These are phyloP conservation scores for Thermochaetoides thermophila DNA, from an alignment of 495 filamentous ascomycete species.

Conservation along the genomic window DNA sequence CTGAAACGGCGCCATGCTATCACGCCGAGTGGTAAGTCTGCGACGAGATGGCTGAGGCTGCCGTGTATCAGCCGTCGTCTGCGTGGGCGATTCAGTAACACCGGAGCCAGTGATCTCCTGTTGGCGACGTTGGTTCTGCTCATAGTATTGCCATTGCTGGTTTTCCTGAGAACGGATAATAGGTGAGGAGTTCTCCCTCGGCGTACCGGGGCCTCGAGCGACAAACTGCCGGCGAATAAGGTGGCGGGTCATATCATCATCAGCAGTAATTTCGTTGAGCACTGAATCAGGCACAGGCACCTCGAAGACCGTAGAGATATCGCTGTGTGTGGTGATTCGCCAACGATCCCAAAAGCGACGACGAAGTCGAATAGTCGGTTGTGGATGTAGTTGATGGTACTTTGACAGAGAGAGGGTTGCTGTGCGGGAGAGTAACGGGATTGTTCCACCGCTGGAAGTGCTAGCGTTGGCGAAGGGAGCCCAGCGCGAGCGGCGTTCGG, in stretches of 20 bases:
- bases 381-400: conserved; percentile 8
- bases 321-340: conserved; percentile 44
- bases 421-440: conserved; percentile 3
- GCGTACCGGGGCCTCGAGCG: neutral
- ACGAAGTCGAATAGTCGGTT: conserved; percentile 1
- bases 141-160: conserved; percentile 1
- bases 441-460: conserved; percentile 1
- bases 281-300: conserved; percentile 47
- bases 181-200: neutral
- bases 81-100: no score
- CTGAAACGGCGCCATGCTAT: conserved; percentile 32
- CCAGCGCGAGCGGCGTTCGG: conserved; percentile 42
- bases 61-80: no score
- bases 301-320: conserved; percentile 54
- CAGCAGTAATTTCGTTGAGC: conserved; percentile 36
- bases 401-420: conserved; percentile 1
- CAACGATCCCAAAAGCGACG: conserved; percentile 30
- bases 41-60: no score
- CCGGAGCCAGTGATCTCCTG: neutral
- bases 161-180: no score
- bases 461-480: no score
- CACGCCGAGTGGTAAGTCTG: conserved; percentile 24
- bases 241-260: conserved; percentile 36
- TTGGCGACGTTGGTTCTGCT: neutral
- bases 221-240: conserved; percentile 32